Base-by-base conservation (phyloP, 306 rosid species). In the Myrica gale region DNA sequence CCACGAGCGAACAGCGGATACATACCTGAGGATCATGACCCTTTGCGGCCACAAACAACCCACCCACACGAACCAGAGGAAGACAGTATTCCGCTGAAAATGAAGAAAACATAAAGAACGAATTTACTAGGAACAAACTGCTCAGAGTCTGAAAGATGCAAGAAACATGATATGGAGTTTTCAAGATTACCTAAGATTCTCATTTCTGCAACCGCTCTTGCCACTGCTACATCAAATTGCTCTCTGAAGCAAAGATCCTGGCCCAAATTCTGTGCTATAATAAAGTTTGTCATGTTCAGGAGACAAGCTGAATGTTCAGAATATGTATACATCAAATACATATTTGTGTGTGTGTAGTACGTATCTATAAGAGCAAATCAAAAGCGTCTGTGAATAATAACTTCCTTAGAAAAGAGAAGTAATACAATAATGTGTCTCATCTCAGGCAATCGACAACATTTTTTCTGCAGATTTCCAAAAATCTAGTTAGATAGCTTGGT, bases 171-270 rank as follows among this genome's bases (percentile, higher is more conserved):
- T 32, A 32, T 26, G 42, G 79, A 60, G 19, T 20, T 73, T 43
- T 45, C 55, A 69, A 75, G 56, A 69, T 73, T 81, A 89, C 97
- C 96, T 76, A 95, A 82, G 62, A 88, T 48, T 88, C 98, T 84
- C 96, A 92, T 92, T 79, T 95, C 97, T 1, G 98, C 96, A 74
- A 92, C 97, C 3, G 97, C 98, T 80, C 98, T 92, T 55, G 98
- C 97, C 58, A 92, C 90, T 55, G 93, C 96, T 74, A 95, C 77
- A 79, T 95, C 98, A 78, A 82, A 89, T 81, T 89, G 52, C 86
- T 95, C 98, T 82, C 98, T 83, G 84, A 80, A 89, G 79, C 75
- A 77, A 76, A 55, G 81, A 90, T 83, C 67, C 81, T 90, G 96
- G 61, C 97, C 98, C 72, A 95, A 76, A 84, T 74, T 79, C 98